These are phyloP conservation scores for Naganishia kalamii DNA, from an alignment of 768 basidiomycete genomes.

Conservation along the genomic window DNA sequence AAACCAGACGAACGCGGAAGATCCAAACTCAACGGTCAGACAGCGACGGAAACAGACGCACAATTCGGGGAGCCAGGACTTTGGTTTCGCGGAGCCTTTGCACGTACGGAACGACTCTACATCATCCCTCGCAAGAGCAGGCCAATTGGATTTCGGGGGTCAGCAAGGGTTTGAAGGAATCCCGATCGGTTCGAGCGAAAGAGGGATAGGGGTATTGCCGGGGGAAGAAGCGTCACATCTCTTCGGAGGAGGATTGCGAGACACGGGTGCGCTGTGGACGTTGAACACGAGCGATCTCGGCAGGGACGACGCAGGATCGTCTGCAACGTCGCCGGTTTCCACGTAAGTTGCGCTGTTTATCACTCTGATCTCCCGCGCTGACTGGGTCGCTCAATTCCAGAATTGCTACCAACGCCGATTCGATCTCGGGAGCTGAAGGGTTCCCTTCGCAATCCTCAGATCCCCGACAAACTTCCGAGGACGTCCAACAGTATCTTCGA, in stretches of 20 bases:
- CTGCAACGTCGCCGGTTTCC: slow-evolving; percentile 6
- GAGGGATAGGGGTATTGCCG: not conserved
- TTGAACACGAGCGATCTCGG: not conserved
- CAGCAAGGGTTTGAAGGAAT: slow-evolving; percentile 6
- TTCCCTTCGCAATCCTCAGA: not conserved
- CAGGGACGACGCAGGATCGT: slow-evolving; percentile 7
- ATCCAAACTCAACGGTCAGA: not conserved
- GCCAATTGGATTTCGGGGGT: not conserved
- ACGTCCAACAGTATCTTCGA: not conserved
- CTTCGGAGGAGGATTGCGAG: not conserved
- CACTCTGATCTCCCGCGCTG: not conserved
- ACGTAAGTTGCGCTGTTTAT: not conserved
- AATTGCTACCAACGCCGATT: slow-evolving; percentile 17
- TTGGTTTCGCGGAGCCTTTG: not conserved
- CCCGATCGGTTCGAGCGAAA: not conserved
- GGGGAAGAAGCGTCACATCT: not conserved
- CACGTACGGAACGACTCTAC: slow-evolving; percentile 10
- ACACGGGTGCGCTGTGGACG: slow-evolving; percentile 3
- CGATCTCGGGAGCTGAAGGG: not conserved
- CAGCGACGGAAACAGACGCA: not conserved
- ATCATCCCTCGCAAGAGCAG: not conserved
- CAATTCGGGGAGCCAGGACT: not conserved
- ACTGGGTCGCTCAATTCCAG: not conserved
- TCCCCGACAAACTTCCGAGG: not conserved
- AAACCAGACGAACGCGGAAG: not conserved